phyloP scores from a whole-genome alignment of 441 rosid species.

The Corymbia calophylla region DNA sequence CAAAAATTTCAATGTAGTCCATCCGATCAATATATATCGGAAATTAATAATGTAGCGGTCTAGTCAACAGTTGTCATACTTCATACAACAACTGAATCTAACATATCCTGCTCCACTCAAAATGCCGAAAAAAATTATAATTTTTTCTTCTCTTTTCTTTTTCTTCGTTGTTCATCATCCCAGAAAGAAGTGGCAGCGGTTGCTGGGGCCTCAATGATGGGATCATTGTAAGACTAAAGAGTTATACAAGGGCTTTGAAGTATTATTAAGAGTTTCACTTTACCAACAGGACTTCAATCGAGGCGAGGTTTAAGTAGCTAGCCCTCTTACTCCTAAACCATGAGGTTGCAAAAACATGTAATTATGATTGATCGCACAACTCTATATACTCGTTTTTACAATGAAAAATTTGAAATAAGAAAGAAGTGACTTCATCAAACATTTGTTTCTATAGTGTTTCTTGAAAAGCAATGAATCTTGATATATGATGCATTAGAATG shows the following conservation, averaged over 20 bases:
- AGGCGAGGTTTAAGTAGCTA: not conserved
- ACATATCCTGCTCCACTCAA: not conserved
- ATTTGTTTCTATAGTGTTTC: not conserved
- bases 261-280: not conserved
- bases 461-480: not conserved
- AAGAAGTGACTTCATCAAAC: not conserved
- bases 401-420: not conserved
- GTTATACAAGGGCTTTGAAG: not conserved
- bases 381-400: not conserved
- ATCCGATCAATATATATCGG: rapidly evolving
- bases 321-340: not conserved
- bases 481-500: not conserved
- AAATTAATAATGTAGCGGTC: rapidly evolving
- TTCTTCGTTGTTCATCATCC: not conserved
- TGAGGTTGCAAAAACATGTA: not conserved
- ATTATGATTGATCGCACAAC: not conserved
- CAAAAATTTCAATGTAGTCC: not conserved
- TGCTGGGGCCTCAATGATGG: no score
- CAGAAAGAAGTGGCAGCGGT: rapidly evolving
- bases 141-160: not conserved
- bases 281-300: not conserved
- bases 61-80: rapidly evolving
- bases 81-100: not conserved
- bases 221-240: not conserved
- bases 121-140: not conserved